A percentile compares a stretch with the other conserved stretches of the same genome.
Conservation (phyloP, 108 stramenopile genomes). For the Halocafeteria seosinensis region DNA sequence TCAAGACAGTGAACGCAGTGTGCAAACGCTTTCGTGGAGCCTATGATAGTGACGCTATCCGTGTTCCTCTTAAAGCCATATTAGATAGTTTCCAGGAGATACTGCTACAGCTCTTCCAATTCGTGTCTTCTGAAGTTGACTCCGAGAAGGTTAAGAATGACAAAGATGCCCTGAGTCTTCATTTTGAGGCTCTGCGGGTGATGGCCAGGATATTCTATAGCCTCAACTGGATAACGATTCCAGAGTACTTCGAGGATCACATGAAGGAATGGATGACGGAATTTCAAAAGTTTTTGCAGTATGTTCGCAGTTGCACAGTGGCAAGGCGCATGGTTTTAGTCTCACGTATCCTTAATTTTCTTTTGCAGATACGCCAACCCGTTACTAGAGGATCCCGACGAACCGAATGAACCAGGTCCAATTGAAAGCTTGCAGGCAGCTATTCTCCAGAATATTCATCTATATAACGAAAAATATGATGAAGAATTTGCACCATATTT, state of each 20-base stretch:
- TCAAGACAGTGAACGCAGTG: no score
- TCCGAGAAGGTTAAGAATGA: slow-evolving; percentile 28
- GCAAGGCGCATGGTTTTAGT: no score
- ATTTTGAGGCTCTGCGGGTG: slow-evolving; percentile 55
- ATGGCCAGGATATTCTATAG: slow-evolving; percentile 74
- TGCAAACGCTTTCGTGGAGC: no score
- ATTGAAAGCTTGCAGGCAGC: slow-evolving; percentile 67
- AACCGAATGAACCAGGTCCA: slow-evolving; percentile 59
- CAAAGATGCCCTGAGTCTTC: slow-evolving; percentile 9
- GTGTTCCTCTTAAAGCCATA: slow-evolving; percentile 70
- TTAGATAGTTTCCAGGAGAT: slow-evolving; percentile 38
- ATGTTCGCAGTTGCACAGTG: no score
- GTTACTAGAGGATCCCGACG: slow-evolving; percentile 51
- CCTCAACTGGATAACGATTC: slow-evolving; percentile 90
- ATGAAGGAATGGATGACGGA: slow-evolving; percentile 71
- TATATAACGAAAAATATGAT: slow-evolving; percentile 85
- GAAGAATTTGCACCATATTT: slow-evolving; percentile 68
- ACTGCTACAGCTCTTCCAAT: slow-evolving; percentile 59
- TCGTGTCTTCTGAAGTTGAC: slow-evolving; percentile 31
- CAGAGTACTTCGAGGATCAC: slow-evolving; percentile 91
- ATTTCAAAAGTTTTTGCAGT: slow-evolving; percentile 64
- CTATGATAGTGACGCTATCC: slow-evolving; percentile 78
- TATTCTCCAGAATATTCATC: slow-evolving; percentile 68
- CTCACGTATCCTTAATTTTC: no score
- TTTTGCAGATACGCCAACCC: no score